phyloP scores from a whole-genome alignment of 306 rosid species.

The Sesbania bispinosa region DNA sequence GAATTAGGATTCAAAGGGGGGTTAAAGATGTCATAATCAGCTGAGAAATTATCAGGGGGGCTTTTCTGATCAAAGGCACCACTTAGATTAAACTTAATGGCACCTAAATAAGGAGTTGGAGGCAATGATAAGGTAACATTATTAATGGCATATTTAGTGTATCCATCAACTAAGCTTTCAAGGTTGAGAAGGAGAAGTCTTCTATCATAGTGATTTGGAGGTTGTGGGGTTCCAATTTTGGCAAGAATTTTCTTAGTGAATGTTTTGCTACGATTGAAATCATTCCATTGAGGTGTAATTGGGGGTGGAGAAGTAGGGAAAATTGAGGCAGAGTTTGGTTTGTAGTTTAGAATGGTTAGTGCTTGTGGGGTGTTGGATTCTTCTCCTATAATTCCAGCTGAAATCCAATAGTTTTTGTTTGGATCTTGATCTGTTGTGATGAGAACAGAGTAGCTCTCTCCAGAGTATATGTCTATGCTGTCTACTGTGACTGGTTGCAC shows the following conservation, averaged over 20 bases:
- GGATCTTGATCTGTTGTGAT: conserved; percentile 60
- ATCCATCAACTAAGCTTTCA: conserved; percentile 54
- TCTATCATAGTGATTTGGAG: conserved; percentile 40
- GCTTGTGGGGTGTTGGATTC: conserved; percentile 49
- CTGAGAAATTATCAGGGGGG: conserved; percentile 40
- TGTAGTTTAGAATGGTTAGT: conserved; percentile 58
- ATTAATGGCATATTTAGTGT: conserved; percentile 60
- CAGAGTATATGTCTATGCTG: conserved; percentile 72
- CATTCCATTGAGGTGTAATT: conserved; percentile 57
- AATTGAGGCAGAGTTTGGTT: conserved; percentile 40
- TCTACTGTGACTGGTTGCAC: too few species aligned
- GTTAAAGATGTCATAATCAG: conserved; percentile 35
- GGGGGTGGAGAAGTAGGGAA: conserved; percentile 60
- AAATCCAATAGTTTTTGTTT: conserved; percentile 60
- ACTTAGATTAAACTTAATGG: conserved; percentile 20
- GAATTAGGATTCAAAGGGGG: conserved; percentile 46
- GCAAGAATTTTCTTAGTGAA: conserved; percentile 50
- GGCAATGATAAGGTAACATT: conserved; percentile 55
- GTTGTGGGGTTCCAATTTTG: conserved; percentile 49
- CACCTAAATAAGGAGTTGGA: conserved; percentile 54
- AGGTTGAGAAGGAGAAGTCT: conserved; percentile 63
- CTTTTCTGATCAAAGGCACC: conserved; percentile 19
- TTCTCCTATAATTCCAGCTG: conserved; percentile 57
- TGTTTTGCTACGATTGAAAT: conserved; percentile 47
- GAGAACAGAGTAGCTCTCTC: conserved; percentile 72